Evolutionary conservation across 2,329 filamentous ascomycete genomes (phyloP), one percentile per base, ranked within the genome.

Genomic region (Arthrobotrys pseudoclavata): DNA sequence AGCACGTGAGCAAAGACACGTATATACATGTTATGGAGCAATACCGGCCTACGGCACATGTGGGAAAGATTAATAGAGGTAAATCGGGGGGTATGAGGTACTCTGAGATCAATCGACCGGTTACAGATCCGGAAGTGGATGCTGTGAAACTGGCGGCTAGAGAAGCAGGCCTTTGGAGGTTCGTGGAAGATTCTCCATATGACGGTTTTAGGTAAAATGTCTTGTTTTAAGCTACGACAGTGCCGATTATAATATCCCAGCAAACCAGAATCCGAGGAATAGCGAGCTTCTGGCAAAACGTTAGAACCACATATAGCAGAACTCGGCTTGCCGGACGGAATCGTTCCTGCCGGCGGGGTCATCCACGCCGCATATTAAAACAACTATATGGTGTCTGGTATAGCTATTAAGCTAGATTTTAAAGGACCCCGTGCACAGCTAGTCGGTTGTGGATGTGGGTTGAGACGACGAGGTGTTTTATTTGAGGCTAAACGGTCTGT

Each of bases 11-110:
- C 2, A 87, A 85, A 69, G 92, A 96, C 83, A 86, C 91, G 50
- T 95, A 94, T 83, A 88, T 96, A 76, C 91, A 96, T 82, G 90
- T 96, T 80, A 96, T 96, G 92, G 92, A 96, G 84, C 93, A 96
- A 84, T 96, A 96, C 82, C 90, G 89, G 79, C 92, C 92, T 0
- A 88, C 91, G 79, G 93, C 92, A 0, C 90, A 96, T 83, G 93
- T 96, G 0, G 93, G 93, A 2, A 95, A 93, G 84, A 85, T 86
- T 67, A 88, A 85, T 80, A 84, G 85, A 70, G 82, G 81, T 75
- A 82, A 29, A 53, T 76, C 42, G 18, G 81, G 67, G 2, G 84
- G 88, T 72, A 86, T 91, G 3, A 86, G 91, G 34, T 96, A 95
- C 83, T 86, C 87, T 18, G 92, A 96, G 47, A 92, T 96, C 82